These are phyloP conservation scores for Tylopilus rubrobrunneus DNA, from an alignment of 768 basidiomycete species.

Conservation along the genomic window DNA sequence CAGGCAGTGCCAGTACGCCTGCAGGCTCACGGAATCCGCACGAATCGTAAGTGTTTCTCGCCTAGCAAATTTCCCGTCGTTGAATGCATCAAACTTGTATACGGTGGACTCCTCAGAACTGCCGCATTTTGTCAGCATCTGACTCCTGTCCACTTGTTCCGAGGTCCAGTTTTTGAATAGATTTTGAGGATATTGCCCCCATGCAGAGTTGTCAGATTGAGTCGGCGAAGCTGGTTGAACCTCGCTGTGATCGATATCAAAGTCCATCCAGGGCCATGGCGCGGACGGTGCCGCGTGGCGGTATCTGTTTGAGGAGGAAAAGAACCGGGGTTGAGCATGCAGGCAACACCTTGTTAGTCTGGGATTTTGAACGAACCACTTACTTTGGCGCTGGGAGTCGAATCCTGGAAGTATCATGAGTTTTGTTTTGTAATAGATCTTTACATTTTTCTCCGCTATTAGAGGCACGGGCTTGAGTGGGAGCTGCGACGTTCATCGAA, in stretches of 20 bases:
- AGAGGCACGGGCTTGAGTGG: not conserved
- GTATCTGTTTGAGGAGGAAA: constrained; percentile 13
- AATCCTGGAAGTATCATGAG: constrained; percentile 6
- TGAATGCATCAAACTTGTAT: constrained; percentile 15
- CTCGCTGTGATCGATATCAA: constrained; percentile 17
- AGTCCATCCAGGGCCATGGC: constrained; percentile 39
- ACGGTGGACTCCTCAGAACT: constrained; percentile 15
- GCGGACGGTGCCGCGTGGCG: constrained; percentile 37
- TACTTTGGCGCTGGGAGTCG: constrained; percentile 24
- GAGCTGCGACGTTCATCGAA: constrained; percentile 8
- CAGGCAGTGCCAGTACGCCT: constrained; percentile 30
- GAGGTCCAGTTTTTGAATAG: constrained; percentile 53
- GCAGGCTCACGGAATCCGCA: constrained; percentile 8
- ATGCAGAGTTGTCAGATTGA: constrained; percentile 5
- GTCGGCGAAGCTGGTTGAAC: not conserved
- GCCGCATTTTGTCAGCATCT: constrained; percentile 27
- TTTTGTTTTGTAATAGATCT: not conserved
- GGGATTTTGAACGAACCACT: not conserved
- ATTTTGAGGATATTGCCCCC: constrained; percentile 46
- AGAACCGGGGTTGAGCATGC: not conserved
- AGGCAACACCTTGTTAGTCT: not conserved
- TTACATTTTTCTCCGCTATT: not conserved
- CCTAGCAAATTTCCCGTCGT: constrained; percentile 18
- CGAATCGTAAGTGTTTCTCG: constrained; percentile 9
- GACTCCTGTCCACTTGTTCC: constrained; percentile 36